These are phyloP conservation scores for Microglena sp. DNA, from an alignment of 139 green algal species.

Conservation along the genomic window DNA sequence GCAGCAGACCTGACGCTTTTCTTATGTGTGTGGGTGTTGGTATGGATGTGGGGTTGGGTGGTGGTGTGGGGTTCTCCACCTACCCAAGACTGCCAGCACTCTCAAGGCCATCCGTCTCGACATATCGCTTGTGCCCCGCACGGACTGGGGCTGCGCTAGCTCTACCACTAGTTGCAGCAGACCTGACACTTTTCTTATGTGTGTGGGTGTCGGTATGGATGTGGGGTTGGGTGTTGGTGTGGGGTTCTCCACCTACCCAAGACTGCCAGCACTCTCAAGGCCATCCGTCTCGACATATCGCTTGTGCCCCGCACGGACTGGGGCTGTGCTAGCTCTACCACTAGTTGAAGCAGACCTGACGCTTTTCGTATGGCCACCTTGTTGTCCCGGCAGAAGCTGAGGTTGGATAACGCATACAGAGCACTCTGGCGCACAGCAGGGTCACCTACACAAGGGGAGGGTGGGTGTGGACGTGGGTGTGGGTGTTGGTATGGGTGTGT, in stretches of 20 bases:
- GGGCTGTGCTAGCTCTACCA: slow-evolving; percentile 30
- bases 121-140: no score
- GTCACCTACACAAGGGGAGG: slow-evolving; percentile 1
- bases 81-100: slow-evolving; percentile 65
- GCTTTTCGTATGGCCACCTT: slow-evolving; percentile 18
- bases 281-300: slow-evolving; percentile 4
- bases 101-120: slow-evolving; percentile 45
- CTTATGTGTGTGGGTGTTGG: no score
- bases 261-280: slow-evolving; percentile 1
- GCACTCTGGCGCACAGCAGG: slow-evolving; percentile 29
- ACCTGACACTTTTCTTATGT: no score
- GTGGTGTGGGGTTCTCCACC: no score
- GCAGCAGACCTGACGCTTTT: no score
- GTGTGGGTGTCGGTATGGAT: no score
- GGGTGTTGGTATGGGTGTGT: slow-evolving; percentile 1
- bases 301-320: not conserved
- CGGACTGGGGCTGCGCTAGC: no score
- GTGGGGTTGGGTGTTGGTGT: no score
- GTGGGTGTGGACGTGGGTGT: not conserved
- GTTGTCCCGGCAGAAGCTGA: slow-evolving; percentile 49
- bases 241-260: no score
- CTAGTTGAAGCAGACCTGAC: slow-evolving; percentile 29
- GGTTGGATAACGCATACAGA: slow-evolving; percentile 52
- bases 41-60: no score
- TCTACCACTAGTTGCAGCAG: no score